These are phyloP conservation scores for Vanderwaltozyma verrucispora DNA, from an alignment of 805 yeast species.

Conservation along the genomic window DNA sequence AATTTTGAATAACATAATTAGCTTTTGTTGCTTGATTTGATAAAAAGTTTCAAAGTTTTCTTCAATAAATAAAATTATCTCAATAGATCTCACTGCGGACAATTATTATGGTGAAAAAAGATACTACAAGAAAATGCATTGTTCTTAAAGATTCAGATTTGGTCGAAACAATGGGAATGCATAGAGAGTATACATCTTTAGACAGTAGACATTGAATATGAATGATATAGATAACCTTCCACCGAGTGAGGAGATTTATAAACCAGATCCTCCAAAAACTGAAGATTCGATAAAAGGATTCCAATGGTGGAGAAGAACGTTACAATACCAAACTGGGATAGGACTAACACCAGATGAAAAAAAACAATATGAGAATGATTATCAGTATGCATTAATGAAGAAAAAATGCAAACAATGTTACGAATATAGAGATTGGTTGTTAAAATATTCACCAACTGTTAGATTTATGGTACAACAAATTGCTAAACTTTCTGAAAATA, in stretches of 20 bases:
- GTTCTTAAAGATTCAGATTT: too few species aligned
- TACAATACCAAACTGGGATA: slow-evolving; percentile 61
- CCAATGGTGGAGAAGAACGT: slow-evolving; percentile 73
- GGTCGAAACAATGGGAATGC: too few species aligned
- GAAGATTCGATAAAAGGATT: slow-evolving; percentile 34
- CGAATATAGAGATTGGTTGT: slow-evolving; percentile 69
- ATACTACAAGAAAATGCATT: too few species aligned
- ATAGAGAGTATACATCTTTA: too few species aligned
- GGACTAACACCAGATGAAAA: slow-evolving; percentile 47
- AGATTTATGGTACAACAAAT: slow-evolving; percentile 81
- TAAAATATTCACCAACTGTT: slow-evolving; percentile 74
- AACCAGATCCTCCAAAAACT: neutral
- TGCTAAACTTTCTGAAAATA: slow-evolving; percentile 37
- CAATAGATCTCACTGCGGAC: too few species aligned
- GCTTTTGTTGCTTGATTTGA: too few species aligned
- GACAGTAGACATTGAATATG: too few species aligned
- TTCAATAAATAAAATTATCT: too few species aligned
- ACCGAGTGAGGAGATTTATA: neutral
- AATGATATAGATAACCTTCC: neutral
- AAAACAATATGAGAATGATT: slow-evolving; percentile 47
- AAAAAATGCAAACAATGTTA: slow-evolving; percentile 60
- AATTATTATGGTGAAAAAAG: too few species aligned
- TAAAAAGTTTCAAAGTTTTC: too few species aligned
- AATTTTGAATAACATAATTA: too few species aligned
- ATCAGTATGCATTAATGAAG: slow-evolving; percentile 33